Evolutionary conservation across 2,329 filamentous ascomycete species (phyloP), one percentile per base, ranked within the genome.

Genomic region (Sclerotiophoma versabilis): DNA sequence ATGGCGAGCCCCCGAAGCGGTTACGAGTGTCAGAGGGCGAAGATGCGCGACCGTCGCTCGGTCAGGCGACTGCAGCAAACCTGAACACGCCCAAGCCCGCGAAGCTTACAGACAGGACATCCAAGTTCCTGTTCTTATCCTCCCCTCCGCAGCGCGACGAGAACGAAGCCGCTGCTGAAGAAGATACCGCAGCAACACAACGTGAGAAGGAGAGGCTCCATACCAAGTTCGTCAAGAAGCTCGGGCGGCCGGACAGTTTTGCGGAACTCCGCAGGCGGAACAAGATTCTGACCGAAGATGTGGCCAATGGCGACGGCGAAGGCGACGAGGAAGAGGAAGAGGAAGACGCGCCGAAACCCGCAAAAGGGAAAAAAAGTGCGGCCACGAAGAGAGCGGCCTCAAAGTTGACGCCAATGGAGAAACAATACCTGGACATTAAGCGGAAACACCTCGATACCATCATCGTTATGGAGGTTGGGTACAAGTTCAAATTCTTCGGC

Each of bases 401-500:
- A 49, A 97, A 97, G 72, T 83, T 99, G 56, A 99, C 95, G 0
- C 95, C 95, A 0, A 90, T 99, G 87, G 93, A 98, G 74, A 84
- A 90, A 33, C 95, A 98, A 68, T 90, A 96, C 53, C 82, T 99
- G 5, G 93, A 96, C 15, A 96, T 99, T 75, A 99, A 99, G 78
- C 84, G 87, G 56, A 91, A 93, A 64, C 88, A 98, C 71, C 83
- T 92, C 79, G 95, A 98, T 71, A 95, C 93, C 0, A 68, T 99
- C 17, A 81, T 99, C 48, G 90, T 98, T 11, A 87, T 98, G 46
- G 93, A 99, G 73, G 95, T 98, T 8, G 95, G 95, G 44, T 99
- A 99, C 79, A 99, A 99, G 73, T 99, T 96, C 77, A 88, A 90
- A 27, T 96, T 99, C 79, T 96, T 96, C 70, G 95, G 95, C 10